These are phyloP conservation scores for Pterocarpus santalinus DNA, from an alignment of 306 rosid genomes.

Conservation along the genomic window DNA sequence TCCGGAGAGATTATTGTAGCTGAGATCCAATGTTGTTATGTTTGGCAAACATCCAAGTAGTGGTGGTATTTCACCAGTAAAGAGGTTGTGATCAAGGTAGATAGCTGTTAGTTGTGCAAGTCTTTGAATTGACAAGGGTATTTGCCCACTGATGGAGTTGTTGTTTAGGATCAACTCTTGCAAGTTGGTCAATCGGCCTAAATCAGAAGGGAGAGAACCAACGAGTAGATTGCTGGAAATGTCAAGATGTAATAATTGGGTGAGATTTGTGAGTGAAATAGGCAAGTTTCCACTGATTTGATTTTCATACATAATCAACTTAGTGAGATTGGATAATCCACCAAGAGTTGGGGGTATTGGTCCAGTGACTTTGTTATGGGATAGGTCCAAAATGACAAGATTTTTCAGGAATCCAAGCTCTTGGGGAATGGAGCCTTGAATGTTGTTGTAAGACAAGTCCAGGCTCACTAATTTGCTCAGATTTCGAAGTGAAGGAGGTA, in stretches of 20 bases:
- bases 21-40: neutral
- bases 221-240: no score
- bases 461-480: no score
- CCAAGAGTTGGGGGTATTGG: no score
- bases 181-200: neutral
- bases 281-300: no score
- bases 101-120: neutral
- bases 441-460: no score
- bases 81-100: neutral
- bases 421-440: neutral
- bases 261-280: no score
- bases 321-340: neutral
- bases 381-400: neutral
- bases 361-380: neutral
- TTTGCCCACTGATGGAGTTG: neutral
- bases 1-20: neutral
- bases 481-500: no score
- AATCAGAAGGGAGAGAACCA: no score
- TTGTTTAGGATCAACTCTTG: neutral
- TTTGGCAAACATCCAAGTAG: neutral
- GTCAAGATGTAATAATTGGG: no score
- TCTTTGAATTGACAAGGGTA: neutral
- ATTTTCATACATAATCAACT: no score
- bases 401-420: neutral
- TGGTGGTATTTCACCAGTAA: slow-evolving; percentile 3